A percentile compares a stretch with the other conserved stretches of the same genome.
These are phyloP conservation scores for Trifolium repens DNA, from an alignment of 306 rosid species.

Conservation along the genomic window DNA sequence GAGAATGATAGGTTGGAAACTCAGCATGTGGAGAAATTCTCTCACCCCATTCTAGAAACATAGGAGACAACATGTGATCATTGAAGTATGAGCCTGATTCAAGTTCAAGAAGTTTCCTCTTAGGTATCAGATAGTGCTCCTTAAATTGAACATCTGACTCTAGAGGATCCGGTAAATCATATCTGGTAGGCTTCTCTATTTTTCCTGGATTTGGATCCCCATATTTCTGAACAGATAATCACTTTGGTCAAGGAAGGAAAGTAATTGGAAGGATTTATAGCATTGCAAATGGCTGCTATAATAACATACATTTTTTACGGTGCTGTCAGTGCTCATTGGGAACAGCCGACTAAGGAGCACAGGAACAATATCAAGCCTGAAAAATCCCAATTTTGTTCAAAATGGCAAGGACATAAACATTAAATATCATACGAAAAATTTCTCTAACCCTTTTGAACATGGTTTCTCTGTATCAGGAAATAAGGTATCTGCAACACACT, in stretches of 20 bases:
- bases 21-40: constrained; percentile 42
- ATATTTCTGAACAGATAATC: constrained; percentile 49
- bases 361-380: constrained; percentile 66
- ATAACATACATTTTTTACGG: constrained; percentile 55
- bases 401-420: constrained; percentile 31
- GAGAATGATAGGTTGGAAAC: constrained; percentile 43
- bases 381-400: constrained; percentile 42
- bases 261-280: constrained; percentile 20
- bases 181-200: constrained; percentile 43
- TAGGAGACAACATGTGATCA: constrained; percentile 47
- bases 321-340: constrained; percentile 43
- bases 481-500: constrained; percentile 56
- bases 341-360: constrained; percentile 73
- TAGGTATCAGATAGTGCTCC: constrained; percentile 46
- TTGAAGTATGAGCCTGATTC: constrained; percentile 47
- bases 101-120: constrained; percentile 45
- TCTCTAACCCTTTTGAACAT: constrained; percentile 67
- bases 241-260: constrained; percentile 27
- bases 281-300: constrained; percentile 36
- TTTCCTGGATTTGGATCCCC: constrained; percentile 33
- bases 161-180: constrained; percentile 45
- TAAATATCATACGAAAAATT: constrained; percentile 30
- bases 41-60: constrained; percentile 46
- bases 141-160: constrained; percentile 50
- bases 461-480: constrained; percentile 54